Evolutionary conservation across 768 basidiomycete genomes (phyloP), one percentile per base, ranked within the genome.

Genomic region (Tylopilus sp.): DNA sequence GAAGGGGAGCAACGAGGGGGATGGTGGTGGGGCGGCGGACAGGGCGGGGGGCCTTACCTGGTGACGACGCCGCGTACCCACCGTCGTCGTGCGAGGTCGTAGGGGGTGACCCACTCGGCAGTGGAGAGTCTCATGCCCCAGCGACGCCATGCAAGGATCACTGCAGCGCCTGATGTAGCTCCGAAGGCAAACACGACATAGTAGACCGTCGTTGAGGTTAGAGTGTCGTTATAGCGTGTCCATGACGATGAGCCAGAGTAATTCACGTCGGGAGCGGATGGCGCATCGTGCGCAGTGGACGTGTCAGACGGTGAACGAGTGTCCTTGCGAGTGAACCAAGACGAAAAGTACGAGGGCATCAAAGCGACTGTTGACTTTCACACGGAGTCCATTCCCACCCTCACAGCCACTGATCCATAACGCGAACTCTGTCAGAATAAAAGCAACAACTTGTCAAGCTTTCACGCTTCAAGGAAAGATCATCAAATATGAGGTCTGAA

Each of bases 51-150:
- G 17, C n/a, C 76, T 57, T 60, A 88, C 91, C 78, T 84, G 3
- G 91, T 92, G 25, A 94, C 93, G 5, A 82, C 70, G 3, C 94
- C 95, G 52, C 80, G 85, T 31, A 95, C 71, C 84, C 86, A 88
- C 26, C 81, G 75, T 44, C 74, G 78, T 53, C 76, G 73, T 23
- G 69, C 67, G 40, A 93, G 68, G 38, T 82, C 67, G 45, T 79
- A 71, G 0, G 85, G 83, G 0, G 86, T 86, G 30, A 95, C 72
- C 77, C 83, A 89, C 18, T 87, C 85, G 25, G 77, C 75, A 53
- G 79, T 88, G 33, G 65, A 71, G 28, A 92, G 76, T 15, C 93
- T 73, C 45, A 73, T 75, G 30, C 80, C 78, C 64, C 76, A 82
- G 21, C 83, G 75, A 21, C 60, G 59, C 61, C 81, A 81, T 0